Evolutionary conservation across 495 filamentous ascomycete species (phyloP).

Genomic region (Elaphomyces granulatus): DNA sequence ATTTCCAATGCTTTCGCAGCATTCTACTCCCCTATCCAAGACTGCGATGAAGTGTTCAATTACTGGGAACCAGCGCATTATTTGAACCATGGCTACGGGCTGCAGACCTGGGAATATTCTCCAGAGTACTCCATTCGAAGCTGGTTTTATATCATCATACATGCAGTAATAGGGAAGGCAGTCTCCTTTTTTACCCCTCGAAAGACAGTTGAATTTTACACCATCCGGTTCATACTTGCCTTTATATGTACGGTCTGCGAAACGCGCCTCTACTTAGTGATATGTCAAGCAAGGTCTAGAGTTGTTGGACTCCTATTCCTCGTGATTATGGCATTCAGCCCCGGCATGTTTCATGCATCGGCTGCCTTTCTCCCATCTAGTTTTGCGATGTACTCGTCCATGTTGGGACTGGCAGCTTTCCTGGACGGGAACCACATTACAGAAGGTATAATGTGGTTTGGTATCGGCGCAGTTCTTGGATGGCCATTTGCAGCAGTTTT

Average conservation of each 20-base stretch:
- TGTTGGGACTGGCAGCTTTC: conserved; percentile 76
- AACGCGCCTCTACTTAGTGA: conserved; percentile 60
- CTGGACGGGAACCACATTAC: conserved; percentile 70
- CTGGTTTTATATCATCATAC: conserved; percentile 85
- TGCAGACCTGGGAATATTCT: conserved; percentile 99
- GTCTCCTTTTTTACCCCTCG: conserved; percentile 42
- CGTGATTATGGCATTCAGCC: conserved; percentile 55
- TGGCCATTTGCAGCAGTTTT: conserved; percentile 91
- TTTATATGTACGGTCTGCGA: conserved; percentile 65
- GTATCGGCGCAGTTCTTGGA: conserved; percentile 73
- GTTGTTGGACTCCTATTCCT: conserved; percentile 75
- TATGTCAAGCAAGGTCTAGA: conserved; percentile 44
- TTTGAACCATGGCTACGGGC: conserved; percentile 76
- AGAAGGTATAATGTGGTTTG: conserved; percentile 82
- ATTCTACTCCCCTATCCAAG: conserved; percentile 80
- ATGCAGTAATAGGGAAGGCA: conserved; percentile 55
- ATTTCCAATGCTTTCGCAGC: conserved; percentile 60
- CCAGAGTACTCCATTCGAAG: conserved; percentile 90
- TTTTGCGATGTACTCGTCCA: conserved; percentile 91
- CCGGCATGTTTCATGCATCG: conserved; percentile 89
- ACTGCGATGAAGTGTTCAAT: conserved; percentile 98
- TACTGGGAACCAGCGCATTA: conserved; percentile 99
- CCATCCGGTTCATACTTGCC: conserved; percentile 60
- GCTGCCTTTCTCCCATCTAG: conserved; percentile 80
- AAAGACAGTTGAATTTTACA: conserved; percentile 71